These are phyloP conservation scores for Laburnicola sp. DNA, from an alignment of 2,329 filamentous ascomycete species.

Conservation along the genomic window DNA sequence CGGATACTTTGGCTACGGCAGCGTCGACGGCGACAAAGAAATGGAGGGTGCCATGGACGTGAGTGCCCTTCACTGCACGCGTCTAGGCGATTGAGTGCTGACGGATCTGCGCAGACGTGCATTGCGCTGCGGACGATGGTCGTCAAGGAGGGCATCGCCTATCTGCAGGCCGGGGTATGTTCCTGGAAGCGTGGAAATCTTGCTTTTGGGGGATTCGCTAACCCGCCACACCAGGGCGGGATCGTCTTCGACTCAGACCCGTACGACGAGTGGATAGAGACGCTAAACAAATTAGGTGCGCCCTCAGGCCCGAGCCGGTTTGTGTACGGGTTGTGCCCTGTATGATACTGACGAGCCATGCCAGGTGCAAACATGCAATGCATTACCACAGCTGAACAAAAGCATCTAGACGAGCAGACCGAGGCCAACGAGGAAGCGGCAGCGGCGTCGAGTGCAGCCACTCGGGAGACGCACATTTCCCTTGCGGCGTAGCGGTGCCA, in stretches of 20 bases:
- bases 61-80: constrained; percentile 24
- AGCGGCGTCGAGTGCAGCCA: neutral
- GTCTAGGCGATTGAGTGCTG: constrained; percentile 14
- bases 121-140: constrained; percentile 89
- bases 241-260: constrained; percentile 72
- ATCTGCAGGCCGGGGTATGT: constrained; percentile 83
- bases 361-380: constrained; percentile 76
- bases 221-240: constrained; percentile 33
- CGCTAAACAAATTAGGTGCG: constrained; percentile 85
- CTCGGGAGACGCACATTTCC: constrained; percentile 20
- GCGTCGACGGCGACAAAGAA: constrained; percentile 63
- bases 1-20: constrained; percentile 91
- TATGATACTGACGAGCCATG: constrained; percentile 25
- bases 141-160: constrained; percentile 86
- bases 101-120: constrained; percentile 52
- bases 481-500: constrained; percentile 33
- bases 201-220: constrained; percentile 21
- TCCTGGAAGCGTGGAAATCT: constrained; percentile 42
- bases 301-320: constrained; percentile 9
- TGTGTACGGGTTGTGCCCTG: constrained; percentile 8
- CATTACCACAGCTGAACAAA: constrained; percentile 79
- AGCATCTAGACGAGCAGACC: constrained; percentile 58
- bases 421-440: constrained; percentile 21
- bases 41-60: constrained; percentile 84
- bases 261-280: constrained; percentile 92